phyloP scores from a whole-genome alignment of 805 yeast species.

The Wickerhamiella shivajii region DNA sequence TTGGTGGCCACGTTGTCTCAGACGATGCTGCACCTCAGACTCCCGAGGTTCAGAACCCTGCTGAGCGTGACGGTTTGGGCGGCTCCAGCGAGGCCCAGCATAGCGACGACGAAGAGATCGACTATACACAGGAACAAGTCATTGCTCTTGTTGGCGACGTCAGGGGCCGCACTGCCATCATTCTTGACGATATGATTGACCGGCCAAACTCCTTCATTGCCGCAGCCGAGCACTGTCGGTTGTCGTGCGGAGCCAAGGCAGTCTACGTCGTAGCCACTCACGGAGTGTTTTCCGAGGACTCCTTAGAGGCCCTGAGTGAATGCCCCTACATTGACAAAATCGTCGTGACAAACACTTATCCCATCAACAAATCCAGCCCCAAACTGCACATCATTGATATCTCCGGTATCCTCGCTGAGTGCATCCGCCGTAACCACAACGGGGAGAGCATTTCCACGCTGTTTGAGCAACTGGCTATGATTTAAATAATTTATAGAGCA shows the following conservation, averaged over 20 bases:
- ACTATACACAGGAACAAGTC: constrained; percentile 56
- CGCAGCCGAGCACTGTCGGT: constrained; percentile 93
- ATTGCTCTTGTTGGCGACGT: constrained; percentile 96
- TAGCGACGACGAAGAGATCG: constrained; percentile 79
- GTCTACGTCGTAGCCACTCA: constrained; percentile 91
- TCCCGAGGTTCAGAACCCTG: constrained; percentile 7
- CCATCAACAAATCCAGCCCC: constrained; percentile 51
- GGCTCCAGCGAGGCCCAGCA: constrained; percentile 61
- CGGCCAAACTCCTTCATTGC: constrained; percentile 88
- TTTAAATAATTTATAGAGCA: constrained; percentile 12
- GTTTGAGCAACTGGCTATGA: constrained; percentile 63
- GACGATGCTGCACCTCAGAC: constrained; percentile 21
- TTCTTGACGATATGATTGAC: constrained; percentile 94
- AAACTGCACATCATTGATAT: constrained; percentile 84
- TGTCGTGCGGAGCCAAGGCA: constrained; percentile 89
- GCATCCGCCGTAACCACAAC: constrained; percentile 95
- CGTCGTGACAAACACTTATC: constrained; percentile 93
- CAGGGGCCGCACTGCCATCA: constrained; percentile 77
- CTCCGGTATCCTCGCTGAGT: constrained; percentile 91
- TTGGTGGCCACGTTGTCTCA: constrained; percentile 92
- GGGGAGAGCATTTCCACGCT: constrained; percentile 93
- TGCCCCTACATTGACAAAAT: constrained; percentile 78
- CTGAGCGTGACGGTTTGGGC: constrained; percentile 46
- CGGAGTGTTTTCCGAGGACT: constrained; percentile 81
- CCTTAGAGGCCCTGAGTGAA: constrained; percentile 63